Evolutionary conservation across 768 basidiomycete species (phyloP).

Genomic region (Amanita brunnescens): DNA sequence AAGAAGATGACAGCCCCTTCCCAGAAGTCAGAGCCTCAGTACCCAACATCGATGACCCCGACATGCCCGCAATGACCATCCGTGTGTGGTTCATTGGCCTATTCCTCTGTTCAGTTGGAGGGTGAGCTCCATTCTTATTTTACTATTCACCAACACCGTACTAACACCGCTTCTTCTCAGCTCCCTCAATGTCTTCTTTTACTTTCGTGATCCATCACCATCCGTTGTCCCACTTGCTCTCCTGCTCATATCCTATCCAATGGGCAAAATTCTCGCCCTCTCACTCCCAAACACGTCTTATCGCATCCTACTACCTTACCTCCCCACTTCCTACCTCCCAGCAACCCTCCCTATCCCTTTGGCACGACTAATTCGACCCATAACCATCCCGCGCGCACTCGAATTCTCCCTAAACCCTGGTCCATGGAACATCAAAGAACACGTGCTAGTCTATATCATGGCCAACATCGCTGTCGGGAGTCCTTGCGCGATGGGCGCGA

Average conservation of each 20-base stretch:
- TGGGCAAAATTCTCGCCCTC: constrained; percentile 83
- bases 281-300: constrained; percentile 74
- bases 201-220: constrained; percentile 87
- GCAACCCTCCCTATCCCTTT: constrained; percentile 52
- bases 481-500: constrained; percentile 76
- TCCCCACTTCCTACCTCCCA: no score
- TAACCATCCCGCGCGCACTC: constrained; percentile 41
- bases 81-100: constrained; percentile 92
- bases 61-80: constrained; percentile 91
- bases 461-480: constrained; percentile 70
- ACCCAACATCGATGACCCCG: constrained; percentile 97
- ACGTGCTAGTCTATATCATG: constrained; percentile 88
- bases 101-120: constrained; percentile 52
- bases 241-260: constrained; percentile 80
- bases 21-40: constrained; percentile 95
- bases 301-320: constrained; percentile 47
- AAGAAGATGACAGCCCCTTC: constrained; percentile 94
- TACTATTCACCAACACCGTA: no score
- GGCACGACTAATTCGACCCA: constrained; percentile 34
- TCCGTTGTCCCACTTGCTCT: constrained; percentile 74
- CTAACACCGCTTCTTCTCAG: constrained; percentile 22
- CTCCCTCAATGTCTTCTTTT: constrained; percentile 88
- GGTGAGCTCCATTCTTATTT: constrained; percentile 30
- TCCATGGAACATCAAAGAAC: constrained; percentile 97
- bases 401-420: constrained; percentile 86